Conservation (phyloP, 306 rosid species). For the Lotus japonicus region DNA sequence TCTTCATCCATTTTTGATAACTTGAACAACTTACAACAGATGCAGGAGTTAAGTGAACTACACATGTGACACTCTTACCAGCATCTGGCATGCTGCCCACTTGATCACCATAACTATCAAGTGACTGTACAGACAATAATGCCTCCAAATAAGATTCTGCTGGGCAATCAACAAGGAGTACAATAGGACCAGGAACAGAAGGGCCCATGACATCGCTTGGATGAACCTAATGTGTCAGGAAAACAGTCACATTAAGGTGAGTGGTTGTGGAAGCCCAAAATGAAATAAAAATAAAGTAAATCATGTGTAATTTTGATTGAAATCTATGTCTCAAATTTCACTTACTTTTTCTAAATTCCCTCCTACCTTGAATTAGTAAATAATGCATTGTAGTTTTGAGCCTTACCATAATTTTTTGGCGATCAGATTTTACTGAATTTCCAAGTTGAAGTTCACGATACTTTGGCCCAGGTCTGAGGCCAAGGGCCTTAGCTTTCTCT, state of each 20-base stretch:
- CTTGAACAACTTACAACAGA: slow-evolving; percentile 43
- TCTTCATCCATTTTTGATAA: slow-evolving; percentile 84
- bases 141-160: slow-evolving; percentile 70
- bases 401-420: slow-evolving; percentile 58
- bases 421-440: slow-evolving; percentile 77
- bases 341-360: background rate
- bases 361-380: slow-evolving; percentile 7
- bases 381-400: slow-evolving; percentile 8
- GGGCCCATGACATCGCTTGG: slow-evolving; percentile 94
- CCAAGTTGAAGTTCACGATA: slow-evolving; percentile 78
- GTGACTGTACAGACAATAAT: slow-evolving; percentile 49
- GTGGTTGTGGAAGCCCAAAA: slow-evolving; percentile 1
- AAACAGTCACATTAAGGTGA: slow-evolving; percentile 10
- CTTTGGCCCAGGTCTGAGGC: slow-evolving; percentile 78
- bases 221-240: slow-evolving; percentile 52
- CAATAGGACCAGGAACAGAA: slow-evolving; percentile 89
- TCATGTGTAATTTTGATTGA: slow-evolving; percentile 1
- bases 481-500: slow-evolving; percentile 66
- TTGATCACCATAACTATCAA: slow-evolving; percentile 49
- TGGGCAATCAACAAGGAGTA: slow-evolving; percentile 90
- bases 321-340: background rate
- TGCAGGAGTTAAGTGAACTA: slow-evolving; percentile 83
- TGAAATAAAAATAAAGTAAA: slow-evolving; percentile 13
- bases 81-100: slow-evolving; percentile 32
- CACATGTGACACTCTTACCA: slow-evolving; percentile 53